Percentiles rank a stretch among this genome's conserved stretches.
These are phyloP conservation scores for Solanum microdontum DNA, from an alignment of 257 asterid genomes.

Conservation along the genomic window DNA sequence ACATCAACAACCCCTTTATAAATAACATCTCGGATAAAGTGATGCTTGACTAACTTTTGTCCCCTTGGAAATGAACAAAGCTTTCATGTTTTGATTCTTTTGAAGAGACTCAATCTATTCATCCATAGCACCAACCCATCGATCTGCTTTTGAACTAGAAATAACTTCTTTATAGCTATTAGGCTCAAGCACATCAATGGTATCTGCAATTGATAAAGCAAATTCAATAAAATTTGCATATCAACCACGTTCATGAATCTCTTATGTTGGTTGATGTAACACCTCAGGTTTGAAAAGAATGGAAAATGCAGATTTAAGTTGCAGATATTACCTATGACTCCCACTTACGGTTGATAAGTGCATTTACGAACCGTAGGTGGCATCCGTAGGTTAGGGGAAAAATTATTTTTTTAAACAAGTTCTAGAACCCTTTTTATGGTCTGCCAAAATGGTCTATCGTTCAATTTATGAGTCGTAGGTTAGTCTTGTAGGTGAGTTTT, in stretches of 20 bases:
- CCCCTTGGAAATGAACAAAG: not conserved
- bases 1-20: not conserved
- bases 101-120: not conserved
- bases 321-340: not conserved
- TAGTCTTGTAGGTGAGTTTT: not conserved
- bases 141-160: not conserved
- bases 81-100: not conserved
- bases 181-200: not conserved
- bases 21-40: too few relatives aligned
- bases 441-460: not conserved
- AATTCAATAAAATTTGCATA: too few relatives aligned
- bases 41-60: not conserved
- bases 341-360: too few relatives aligned
- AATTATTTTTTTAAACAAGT: too few relatives aligned
- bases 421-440: not conserved
- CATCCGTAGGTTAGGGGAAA: not conserved
- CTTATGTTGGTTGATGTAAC: not conserved
- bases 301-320: not conserved
- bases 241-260: not conserved
- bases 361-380: not conserved
- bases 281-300: not conserved
- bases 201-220: not conserved
- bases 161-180: not conserved
- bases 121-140: not conserved
- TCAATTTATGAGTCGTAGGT: not conserved